phyloP scores from a whole-genome alignment of 768 basidiomycete genomes.

The Amanita fuliginea region DNA sequence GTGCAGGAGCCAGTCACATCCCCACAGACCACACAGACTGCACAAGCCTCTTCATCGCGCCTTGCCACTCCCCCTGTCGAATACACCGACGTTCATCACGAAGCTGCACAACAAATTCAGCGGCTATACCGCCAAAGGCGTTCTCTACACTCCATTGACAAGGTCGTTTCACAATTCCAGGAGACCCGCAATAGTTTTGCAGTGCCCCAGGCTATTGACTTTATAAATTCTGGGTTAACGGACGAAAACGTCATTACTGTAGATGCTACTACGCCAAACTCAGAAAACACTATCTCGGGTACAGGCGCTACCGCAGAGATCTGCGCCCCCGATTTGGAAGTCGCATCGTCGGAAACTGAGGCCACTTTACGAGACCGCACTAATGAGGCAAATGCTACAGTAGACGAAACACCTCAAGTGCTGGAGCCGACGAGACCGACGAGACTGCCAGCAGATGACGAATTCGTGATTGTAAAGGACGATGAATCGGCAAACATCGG shows the following conservation, averaged over 20 bases:
- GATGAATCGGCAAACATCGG: neutral
- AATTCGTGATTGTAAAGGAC: neutral
- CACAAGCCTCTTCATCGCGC: slow-evolving; percentile 6
- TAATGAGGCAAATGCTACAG: too few species aligned
- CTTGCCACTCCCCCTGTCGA: slow-evolving; percentile 8
- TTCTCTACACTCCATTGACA: slow-evolving; percentile 28
- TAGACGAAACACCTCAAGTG: too few species aligned
- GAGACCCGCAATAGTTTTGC: slow-evolving; percentile 29
- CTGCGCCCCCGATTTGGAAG: slow-evolving; percentile 12
- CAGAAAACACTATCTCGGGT: neutral
- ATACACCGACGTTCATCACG: slow-evolving; percentile 20
- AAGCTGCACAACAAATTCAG: slow-evolving; percentile 38
- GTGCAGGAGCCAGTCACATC: neutral
- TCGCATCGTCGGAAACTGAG: neutral
- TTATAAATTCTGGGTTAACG: slow-evolving; percentile 21
- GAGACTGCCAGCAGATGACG: neutral
- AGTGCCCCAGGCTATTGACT: slow-evolving; percentile 37
- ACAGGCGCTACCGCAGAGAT: slow-evolving; percentile 1
- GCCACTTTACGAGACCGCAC: neutral
- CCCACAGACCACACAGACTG: neutral
- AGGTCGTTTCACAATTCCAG: slow-evolving; percentile 32
- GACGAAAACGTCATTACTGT: slow-evolving; percentile 20
- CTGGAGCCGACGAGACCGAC: neutral
- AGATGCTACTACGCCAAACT: slow-evolving; percentile 10
- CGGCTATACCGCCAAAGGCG: slow-evolving; percentile 30